phyloP scores from a whole-genome alignment of 2,329 filamentous ascomycete genomes.

The Cordyceps fumosorosea region DNA sequence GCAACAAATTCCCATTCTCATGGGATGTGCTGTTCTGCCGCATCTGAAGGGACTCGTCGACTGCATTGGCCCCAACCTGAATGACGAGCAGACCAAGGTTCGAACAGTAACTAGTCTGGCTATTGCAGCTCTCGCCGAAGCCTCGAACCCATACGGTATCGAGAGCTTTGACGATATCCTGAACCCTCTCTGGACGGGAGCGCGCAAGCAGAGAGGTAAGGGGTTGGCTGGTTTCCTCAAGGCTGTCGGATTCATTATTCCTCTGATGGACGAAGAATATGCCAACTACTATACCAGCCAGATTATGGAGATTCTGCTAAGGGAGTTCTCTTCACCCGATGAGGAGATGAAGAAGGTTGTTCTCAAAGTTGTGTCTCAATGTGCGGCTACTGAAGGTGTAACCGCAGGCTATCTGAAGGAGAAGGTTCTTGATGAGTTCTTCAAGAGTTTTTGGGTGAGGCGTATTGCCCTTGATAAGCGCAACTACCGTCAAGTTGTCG shows the following conservation, averaged over 20 bases:
- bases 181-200: slow-evolving; percentile 94
- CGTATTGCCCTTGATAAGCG: slow-evolving; percentile 96
- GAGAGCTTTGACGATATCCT: slow-evolving; percentile 98
- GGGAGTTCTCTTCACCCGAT: slow-evolving; percentile 93
- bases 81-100: slow-evolving; percentile 97
- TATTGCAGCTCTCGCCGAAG: slow-evolving; percentile 90
- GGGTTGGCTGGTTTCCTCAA: slow-evolving; percentile 93
- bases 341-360: slow-evolving; percentile 99
- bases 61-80: slow-evolving; percentile 91
- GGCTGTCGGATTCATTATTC: slow-evolving; percentile 96
- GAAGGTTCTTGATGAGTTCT: slow-evolving; percentile 90
- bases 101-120: slow-evolving; percentile 92
- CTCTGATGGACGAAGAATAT: slow-evolving; percentile 98
- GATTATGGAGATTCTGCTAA: slow-evolving; percentile 96
- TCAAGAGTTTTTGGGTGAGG: slow-evolving; percentile 97
- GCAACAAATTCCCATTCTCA: slow-evolving; percentile 96
- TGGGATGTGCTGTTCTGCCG: slow-evolving; percentile 94
- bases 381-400: slow-evolving; percentile 88
- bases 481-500: slow-evolving; percentile 96
- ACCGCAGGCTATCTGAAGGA: slow-evolving; percentile 93
- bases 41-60: slow-evolving; percentile 95
- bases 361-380: slow-evolving; percentile 93
- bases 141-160: slow-evolving; percentile 96
- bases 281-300: slow-evolving; percentile 98
- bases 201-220: slow-evolving; percentile 92